phyloP scores from a whole-genome alignment of 179 eudicot genomes.

The Beta macrorhiza region DNA sequence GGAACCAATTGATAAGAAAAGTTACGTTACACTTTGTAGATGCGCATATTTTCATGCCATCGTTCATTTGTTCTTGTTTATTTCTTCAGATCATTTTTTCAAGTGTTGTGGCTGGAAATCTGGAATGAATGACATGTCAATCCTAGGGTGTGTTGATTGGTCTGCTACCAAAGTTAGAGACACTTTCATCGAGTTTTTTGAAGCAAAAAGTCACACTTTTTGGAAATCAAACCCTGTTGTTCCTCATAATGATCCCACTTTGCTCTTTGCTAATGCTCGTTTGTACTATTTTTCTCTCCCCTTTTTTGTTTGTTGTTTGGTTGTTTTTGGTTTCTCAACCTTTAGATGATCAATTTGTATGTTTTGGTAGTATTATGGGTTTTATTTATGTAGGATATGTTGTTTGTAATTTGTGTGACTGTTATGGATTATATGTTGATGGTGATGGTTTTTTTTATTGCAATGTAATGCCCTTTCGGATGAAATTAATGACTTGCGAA shows the following conservation, averaged over 20 bases:
- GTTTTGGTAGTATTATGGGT: background rate
- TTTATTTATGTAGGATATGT: background rate
- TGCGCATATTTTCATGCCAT: too few relatives aligned
- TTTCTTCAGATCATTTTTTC: too few relatives aligned
- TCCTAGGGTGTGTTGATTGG: conserved; percentile 42
- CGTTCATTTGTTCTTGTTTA: too few relatives aligned
- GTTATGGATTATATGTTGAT: too few relatives aligned
- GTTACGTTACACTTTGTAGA: too few relatives aligned
- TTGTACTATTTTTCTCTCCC: conserved; percentile 4
- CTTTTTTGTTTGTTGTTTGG: background rate
- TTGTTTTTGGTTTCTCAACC: too few relatives aligned
- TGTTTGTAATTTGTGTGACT: background rate
- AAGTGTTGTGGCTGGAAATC: too few relatives aligned
- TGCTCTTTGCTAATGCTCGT: conserved; percentile 97
- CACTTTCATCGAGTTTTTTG: conserved; percentile 56
- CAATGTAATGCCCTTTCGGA: too few relatives aligned
- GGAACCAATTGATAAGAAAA: too few relatives aligned
- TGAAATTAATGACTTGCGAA: too few relatives aligned
- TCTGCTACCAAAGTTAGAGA: conserved; percentile 64
- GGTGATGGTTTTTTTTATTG: too few relatives aligned
- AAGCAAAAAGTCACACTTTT: conserved; percentile 39
- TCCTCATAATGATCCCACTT: conserved; percentile 90
- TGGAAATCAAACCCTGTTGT: conserved; percentile 97
- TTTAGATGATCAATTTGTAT: background rate
- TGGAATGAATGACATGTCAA: too few relatives aligned